phyloP scores from a whole-genome alignment of 2,329 filamentous ascomycete species.

The Blumeria hordei region DNA sequence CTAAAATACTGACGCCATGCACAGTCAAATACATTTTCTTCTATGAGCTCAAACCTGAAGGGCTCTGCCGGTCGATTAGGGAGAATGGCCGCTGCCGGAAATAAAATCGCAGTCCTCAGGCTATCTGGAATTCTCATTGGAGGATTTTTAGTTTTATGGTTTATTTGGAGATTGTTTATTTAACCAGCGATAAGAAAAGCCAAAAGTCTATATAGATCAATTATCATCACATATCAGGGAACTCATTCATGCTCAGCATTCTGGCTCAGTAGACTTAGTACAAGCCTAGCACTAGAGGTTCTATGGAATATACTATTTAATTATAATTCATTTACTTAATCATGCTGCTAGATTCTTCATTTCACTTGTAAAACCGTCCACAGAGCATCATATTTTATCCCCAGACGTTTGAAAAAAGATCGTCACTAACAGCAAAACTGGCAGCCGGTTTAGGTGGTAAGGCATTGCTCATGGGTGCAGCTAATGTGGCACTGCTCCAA shows the following conservation, averaged over 20 bases:
- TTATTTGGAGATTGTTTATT: conserved; percentile 15
- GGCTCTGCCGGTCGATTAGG: conserved; percentile 62
- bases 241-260: too few species aligned
- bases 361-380: too few species aligned
- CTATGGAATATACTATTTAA: too few species aligned
- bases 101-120: conserved; percentile 78
- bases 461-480: conserved; percentile 19
- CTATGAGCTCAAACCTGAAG: conserved; percentile 59
- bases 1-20: background rate
- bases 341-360: too few species aligned
- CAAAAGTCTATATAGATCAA: too few species aligned
- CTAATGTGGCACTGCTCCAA: conserved; percentile 56
- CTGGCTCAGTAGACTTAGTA: too few species aligned
- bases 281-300: too few species aligned
- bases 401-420: conserved; percentile 94
- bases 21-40: conserved; percentile 74
- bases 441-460: conserved; percentile 28
- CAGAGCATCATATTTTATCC: conserved; percentile 23
- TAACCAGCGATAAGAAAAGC: conserved; percentile 2
- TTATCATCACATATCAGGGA: too few species aligned
- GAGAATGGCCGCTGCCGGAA: conserved; percentile 75
- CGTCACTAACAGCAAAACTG: conserved; percentile 46
- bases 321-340: too few species aligned
- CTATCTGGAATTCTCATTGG: conserved; percentile 62
- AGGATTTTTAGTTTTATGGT: conserved; percentile 51